Evolutionary conservation across 805 yeast genomes (phyloP), one percentile per base, ranked within the genome.

Genomic region (Cyberlindnera japonica): DNA sequence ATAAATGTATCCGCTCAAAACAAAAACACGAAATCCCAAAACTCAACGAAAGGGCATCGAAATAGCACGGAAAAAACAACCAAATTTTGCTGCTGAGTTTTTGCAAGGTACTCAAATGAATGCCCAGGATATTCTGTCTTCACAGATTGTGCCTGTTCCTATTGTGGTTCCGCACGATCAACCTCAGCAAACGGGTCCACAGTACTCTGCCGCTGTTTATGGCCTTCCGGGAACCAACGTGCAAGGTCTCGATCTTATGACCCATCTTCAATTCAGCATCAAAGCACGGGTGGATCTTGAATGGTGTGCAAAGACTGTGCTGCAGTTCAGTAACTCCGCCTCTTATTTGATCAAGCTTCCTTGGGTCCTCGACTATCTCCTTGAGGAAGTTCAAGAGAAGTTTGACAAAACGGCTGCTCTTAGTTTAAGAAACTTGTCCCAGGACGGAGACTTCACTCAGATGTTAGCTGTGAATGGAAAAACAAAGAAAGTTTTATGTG

Each of bases 391-490:
- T 2, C 40, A 38, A 12, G 22, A 33, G 11, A 48, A 38, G 16
- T 40, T 45, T n/a, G 47, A 50, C 30, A 54, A 53, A 39, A 47
- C 52, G 6, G 35, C 51, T 33, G 59, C 59, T 3, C 38, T 93
- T 31, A 75, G 85, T 15, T 65, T 93, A 41, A 72, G 98, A 55
- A 93, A 93, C 61, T 64, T 86, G 33, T 76, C 86, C 3, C 95
- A 91, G 57, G 96, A 89, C 58, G 74, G 84, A 11, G 83, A 75
- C 33, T 84, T 87, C 54, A 93, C 95, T 30, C 88, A 84, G 57
- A 70, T 81, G 55, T 64, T 93, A 46, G 83, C 91, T 1, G 68
- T 74, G 51, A 66, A 72, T 41, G 61, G 64, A 16, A 55, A 61
- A 15, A 69, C 84, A 32, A 73, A 75, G 44, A 70, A 63, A 37